Percentiles rank a stretch among this genome's conserved stretches.
These are phyloP conservation scores for Fusarium piperis DNA, from an alignment of 2,329 filamentous ascomycete genomes.

Conservation along the genomic window DNA sequence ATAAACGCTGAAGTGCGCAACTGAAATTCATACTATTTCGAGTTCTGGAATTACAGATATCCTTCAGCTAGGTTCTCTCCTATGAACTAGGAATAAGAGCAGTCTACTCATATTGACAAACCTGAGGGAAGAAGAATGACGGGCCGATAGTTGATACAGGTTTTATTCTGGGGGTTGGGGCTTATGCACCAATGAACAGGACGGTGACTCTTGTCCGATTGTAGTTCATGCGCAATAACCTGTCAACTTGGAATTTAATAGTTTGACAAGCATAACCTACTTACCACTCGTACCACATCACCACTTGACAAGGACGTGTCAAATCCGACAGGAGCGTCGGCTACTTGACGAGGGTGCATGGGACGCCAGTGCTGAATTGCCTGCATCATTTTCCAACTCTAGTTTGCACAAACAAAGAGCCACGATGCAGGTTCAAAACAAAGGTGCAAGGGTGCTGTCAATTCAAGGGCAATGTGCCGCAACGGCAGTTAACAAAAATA, in stretches of 20 bases:
- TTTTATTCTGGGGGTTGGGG: not conserved
- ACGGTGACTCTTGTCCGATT: not conserved
- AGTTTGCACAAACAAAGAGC: not conserved
- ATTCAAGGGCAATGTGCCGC: not conserved
- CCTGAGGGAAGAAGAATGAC: not conserved
- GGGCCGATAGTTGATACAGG: not conserved
- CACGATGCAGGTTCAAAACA: not conserved
- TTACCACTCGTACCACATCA: not conserved
- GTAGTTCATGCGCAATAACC: not conserved
- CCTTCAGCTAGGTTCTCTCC: not conserved
- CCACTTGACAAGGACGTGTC: not conserved
- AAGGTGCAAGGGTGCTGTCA: not conserved
- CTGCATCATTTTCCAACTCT: not conserved
- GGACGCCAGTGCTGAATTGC: not conserved
- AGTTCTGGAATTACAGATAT: not conserved
- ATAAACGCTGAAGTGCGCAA: not conserved
- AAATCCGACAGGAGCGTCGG: not conserved
- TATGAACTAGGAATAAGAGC: not conserved
- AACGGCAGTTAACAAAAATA: not conserved
- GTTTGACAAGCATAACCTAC: not conserved
- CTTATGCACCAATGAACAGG: not conserved
- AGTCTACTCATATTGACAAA: not conserved
- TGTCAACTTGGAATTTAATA: not conserved
- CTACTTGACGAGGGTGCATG: not conserved
- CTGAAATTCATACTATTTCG: not conserved